Conservation (phyloP, 257 asterid genomes). For the Verbena officinalis region DNA sequence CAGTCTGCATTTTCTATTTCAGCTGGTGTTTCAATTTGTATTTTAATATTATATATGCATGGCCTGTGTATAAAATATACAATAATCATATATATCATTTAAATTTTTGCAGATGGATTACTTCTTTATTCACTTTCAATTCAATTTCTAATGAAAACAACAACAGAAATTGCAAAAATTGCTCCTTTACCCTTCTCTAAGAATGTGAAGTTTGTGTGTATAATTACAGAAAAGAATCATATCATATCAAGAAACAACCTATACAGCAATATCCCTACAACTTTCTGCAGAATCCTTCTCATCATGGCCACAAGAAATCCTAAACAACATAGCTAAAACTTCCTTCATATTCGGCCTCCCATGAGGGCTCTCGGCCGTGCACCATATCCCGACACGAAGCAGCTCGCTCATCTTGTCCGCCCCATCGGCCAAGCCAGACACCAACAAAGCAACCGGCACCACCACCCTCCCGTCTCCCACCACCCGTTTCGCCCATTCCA, state of each 20-base stretch:
- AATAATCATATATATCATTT: too few species aligned
- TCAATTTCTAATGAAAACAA: neutral
- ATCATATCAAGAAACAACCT: neutral
- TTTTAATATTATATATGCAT: too few species aligned
- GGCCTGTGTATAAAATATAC: too few species aligned
- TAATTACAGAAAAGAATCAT: constrained; percentile 47
- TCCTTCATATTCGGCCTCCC: constrained; percentile 90
- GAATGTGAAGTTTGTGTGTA: constrained; percentile 12
- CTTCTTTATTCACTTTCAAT: neutral
- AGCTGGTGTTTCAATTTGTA: too few species aligned
- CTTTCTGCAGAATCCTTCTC: constrained; percentile 27
- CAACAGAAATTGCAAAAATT: constrained; percentile 26
- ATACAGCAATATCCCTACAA: constrained; percentile 14
- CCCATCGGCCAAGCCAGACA: constrained; percentile 69
- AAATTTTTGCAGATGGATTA: too few species aligned
- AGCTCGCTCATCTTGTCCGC: constrained; percentile 73
- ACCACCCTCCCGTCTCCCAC: constrained; percentile 58
- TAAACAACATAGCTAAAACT: constrained; percentile 73
- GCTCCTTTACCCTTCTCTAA: constrained; percentile 10
- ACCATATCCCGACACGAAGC: constrained; percentile 76
- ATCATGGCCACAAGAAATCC: constrained; percentile 43
- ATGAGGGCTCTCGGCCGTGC: constrained; percentile 74
- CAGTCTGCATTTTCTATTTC: too few species aligned
- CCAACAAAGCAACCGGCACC: constrained; percentile 67
- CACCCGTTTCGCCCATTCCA: constrained; percentile 89